Evolutionary conservation across 495 filamentous ascomycete species (phyloP).

Genomic region (Tuber indicum): DNA sequence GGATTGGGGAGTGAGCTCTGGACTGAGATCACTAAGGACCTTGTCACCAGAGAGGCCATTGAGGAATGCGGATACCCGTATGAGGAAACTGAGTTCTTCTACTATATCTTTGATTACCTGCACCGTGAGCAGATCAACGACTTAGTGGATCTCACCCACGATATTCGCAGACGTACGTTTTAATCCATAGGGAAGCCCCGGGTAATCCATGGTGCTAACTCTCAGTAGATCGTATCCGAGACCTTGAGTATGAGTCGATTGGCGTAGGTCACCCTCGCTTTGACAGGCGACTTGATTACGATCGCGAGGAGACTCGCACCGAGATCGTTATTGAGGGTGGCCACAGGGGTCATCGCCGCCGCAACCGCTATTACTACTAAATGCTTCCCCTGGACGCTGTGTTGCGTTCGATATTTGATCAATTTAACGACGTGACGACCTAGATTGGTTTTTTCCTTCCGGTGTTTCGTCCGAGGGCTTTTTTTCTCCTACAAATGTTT

Average conservation of each 20-base stretch:
- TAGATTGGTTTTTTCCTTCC: slow-evolving; percentile 34
- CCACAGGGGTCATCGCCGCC: neutral
- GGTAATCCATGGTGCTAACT: slow-evolving; percentile 19
- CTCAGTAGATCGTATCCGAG: slow-evolving; percentile 57
- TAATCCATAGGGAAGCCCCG: slow-evolving; percentile 11
- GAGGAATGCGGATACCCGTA: slow-evolving; percentile 77
- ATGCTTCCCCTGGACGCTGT: neutral
- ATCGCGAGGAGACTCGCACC: slow-evolving; percentile 41
- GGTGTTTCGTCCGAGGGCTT: slow-evolving; percentile 30
- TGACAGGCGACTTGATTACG: slow-evolving; percentile 43
- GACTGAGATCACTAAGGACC: slow-evolving; percentile 95
- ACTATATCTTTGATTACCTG: slow-evolving; percentile 88
- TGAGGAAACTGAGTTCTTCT: slow-evolving; percentile 84
- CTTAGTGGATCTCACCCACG: slow-evolving; percentile 72
- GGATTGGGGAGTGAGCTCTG: slow-evolving; percentile 65
- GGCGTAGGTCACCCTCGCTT: slow-evolving; percentile 31
- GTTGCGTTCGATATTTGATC: neutral
- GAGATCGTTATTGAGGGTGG: slow-evolving; percentile 39
- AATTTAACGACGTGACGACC: slow-evolving; percentile 31
- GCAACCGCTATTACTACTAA: slow-evolving; percentile 40
- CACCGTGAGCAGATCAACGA: slow-evolving; percentile 76
- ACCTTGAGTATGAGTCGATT: slow-evolving; percentile 68
- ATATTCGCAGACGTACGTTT: slow-evolving; percentile 66
- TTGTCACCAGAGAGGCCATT: slow-evolving; percentile 83
- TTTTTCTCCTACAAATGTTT: slow-evolving; percentile 13